Percentiles rank a stretch among this genome's conserved stretches.
These are phyloP conservation scores for Scenedesmus sp. DNA, from an alignment of 163 green algal genomes.

Conservation along the genomic window DNA sequence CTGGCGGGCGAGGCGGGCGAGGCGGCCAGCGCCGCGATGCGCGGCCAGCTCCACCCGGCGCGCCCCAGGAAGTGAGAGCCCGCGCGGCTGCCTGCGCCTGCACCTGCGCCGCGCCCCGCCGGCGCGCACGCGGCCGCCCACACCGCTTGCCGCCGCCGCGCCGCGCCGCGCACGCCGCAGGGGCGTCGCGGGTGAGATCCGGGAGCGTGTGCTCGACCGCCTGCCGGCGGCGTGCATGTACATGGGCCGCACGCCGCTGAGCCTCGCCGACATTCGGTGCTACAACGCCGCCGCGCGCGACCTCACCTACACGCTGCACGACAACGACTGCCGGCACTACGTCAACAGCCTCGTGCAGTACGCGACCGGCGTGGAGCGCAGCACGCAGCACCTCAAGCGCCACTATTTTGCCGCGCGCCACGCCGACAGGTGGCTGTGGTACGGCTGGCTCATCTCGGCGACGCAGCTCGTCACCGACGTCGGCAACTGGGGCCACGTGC, in stretches of 20 bases:
- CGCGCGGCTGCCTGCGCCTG: too few species aligned
- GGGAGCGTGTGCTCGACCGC: constrained; percentile 34
- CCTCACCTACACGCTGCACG: constrained; percentile 62
- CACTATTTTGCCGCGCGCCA: constrained; percentile 38
- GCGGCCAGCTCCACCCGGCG: not conserved
- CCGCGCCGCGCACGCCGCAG: not conserved
- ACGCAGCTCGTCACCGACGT: constrained; percentile 46
- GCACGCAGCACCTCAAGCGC: constrained; percentile 50
- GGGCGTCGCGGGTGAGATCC: constrained; percentile 42
- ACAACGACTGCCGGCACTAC: constrained; percentile 77
- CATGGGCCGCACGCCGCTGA: constrained; percentile 58
- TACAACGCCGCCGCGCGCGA: constrained; percentile 59
- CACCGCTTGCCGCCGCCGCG: too few species aligned
- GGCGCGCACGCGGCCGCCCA: too few species aligned
- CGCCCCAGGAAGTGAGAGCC: constrained; percentile 24
- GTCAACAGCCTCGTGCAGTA: constrained; percentile 72
- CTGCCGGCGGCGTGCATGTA: constrained; percentile 58
- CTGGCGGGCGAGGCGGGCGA: constrained; percentile 10
- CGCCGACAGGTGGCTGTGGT: constrained; percentile 31
- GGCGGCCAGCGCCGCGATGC: constrained; percentile 4
- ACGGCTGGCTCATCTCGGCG: constrained; percentile 41
- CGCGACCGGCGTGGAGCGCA: constrained; percentile 62
- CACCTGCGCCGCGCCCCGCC: too few species aligned
- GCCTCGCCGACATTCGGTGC: constrained; percentile 57
- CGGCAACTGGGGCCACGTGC: constrained; percentile 45